A percentile compares a stretch with the other conserved stretches of the same genome.
Conservation (phyloP, 305 asterid genomes). For the Fraxinus xanthoxyloides region DNA sequence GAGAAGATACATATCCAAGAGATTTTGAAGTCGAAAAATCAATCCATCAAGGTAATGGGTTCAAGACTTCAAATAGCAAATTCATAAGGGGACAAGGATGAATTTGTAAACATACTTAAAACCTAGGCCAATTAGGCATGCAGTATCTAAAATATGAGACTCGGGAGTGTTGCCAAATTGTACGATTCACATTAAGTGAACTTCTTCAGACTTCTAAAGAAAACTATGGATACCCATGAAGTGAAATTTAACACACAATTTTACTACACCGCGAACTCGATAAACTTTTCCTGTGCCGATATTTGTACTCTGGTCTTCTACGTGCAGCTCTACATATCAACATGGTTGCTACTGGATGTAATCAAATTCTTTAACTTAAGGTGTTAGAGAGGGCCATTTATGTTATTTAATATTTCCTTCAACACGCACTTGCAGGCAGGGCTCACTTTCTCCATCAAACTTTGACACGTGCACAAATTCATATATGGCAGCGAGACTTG, state of each 20-base stretch:
- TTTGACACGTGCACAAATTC: no score
- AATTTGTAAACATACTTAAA: background rate
- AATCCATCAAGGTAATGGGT: conserved; percentile 1
- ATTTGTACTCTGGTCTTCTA: background rate
- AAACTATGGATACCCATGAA: background rate
- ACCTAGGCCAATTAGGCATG: background rate
- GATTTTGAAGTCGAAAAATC: background rate
- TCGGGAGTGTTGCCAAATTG: background rate
- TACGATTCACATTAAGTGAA: background rate
- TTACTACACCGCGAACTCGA: background rate
- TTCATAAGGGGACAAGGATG: background rate
- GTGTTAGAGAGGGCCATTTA: background rate
- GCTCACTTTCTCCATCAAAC: background rate
- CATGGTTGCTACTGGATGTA: background rate
- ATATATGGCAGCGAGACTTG: no score
- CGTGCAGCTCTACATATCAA: background rate
- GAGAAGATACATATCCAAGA: background rate
- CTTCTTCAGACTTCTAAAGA: background rate
- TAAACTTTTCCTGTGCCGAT: background rate
- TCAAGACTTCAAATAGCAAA: background rate
- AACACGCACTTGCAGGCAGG: background rate
- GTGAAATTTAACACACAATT: conserved; percentile 10
- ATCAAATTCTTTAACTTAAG: background rate
- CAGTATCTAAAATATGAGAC: background rate
- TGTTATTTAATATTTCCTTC: background rate